Conservation (phyloP, 2,329 filamentous ascomycete species). For the Hypoxylon sp. region DNA sequence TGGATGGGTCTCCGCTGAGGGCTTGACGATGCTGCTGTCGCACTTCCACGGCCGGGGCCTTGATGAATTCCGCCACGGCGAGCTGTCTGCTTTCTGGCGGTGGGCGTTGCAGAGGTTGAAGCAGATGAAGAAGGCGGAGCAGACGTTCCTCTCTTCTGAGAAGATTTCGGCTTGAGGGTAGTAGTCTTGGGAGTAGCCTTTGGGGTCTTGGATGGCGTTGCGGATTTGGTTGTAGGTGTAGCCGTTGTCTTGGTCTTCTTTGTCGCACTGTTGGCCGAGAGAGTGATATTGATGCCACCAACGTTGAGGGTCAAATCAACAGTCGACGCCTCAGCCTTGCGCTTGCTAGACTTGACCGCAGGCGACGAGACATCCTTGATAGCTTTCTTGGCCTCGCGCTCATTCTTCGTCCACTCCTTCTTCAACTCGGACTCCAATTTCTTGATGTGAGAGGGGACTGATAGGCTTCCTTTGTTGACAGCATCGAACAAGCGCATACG, state of each 20-base stretch:
- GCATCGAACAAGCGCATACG: constrained; percentile 73
- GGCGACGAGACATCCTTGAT: constrained; percentile 39
- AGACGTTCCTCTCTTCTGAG: constrained; percentile 24
- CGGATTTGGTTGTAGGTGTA: constrained; percentile 24
- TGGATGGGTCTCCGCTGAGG: constrained; percentile 34
- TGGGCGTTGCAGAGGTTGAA: constrained; percentile 12
- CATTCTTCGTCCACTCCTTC: constrained; percentile 69
- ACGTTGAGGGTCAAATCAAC: constrained; percentile 50
- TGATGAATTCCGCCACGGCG: constrained; percentile 47
- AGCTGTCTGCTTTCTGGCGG: constrained; percentile 43
- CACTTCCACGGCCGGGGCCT: constrained; percentile 31
- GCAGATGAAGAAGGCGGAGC: constrained; percentile 17
- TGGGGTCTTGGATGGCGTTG: constrained; percentile 19
- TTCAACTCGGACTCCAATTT: constrained; percentile 69
- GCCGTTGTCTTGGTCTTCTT: constrained; percentile 52
- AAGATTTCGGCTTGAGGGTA: constrained; percentile 37
- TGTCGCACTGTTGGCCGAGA: constrained; percentile 46
- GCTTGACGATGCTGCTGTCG: constrained; percentile 1
- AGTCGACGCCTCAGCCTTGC: constrained; percentile 51
- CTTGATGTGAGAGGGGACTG: constrained; percentile 64
- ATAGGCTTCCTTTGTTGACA: constrained; percentile 63
- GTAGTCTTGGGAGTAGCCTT: constrained; percentile 14
- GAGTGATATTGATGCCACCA: constrained; percentile 51
- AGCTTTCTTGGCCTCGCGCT: constrained; percentile 64
- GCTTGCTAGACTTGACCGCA: constrained; percentile 50